Evolutionary conservation across 1,284 basidiomycete genomes (phyloP).

Genomic region (Schizophyllum commune): DNA sequence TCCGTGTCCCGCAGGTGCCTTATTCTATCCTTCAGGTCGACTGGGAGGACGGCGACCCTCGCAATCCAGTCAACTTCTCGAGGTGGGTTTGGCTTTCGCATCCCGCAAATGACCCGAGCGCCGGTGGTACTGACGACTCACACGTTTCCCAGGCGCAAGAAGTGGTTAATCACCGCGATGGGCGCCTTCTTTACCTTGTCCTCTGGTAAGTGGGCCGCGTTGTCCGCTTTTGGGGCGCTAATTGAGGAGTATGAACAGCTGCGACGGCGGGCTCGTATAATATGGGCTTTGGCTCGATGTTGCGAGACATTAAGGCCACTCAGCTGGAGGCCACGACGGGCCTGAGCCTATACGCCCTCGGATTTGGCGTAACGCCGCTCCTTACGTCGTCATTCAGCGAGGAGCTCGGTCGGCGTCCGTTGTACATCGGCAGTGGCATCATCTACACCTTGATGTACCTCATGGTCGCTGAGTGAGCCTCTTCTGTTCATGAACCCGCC

Average conservation of each 20-base stretch:
- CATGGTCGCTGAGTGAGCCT: conserved; percentile 44
- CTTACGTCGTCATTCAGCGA: conserved; percentile 70
- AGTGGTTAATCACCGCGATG: background rate
- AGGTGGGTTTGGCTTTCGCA: background rate
- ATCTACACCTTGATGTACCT: conserved; percentile 55
- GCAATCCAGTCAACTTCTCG: background rate
- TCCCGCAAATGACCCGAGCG: background rate
- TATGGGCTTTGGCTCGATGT: conserved; percentile 55
- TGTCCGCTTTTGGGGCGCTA: background rate
- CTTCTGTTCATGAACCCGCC: background rate
- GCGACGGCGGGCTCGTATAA: conserved; percentile 49
- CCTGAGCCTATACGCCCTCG: conserved; percentile 54
- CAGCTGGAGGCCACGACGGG: conserved; percentile 53
- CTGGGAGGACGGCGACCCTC: background rate
- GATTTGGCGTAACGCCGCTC: conserved; percentile 66
- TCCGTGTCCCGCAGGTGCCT: background rate
- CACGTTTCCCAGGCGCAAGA: background rate
- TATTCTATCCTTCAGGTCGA: background rate
- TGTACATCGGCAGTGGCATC: conserved; percentile 54
- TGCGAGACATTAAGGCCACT: conserved; percentile 50
- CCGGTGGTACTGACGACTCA: background rate
- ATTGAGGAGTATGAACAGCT: conserved; percentile 26
- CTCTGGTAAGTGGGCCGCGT: background rate
- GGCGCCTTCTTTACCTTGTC: background rate
- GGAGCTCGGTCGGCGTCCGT: conserved; percentile 66